Percentiles rank a stretch among this genome's conserved stretches.
Evolutionary conservation across 139 green algal species (phyloP).

Genomic region (Haematococcus sp.): DNA sequence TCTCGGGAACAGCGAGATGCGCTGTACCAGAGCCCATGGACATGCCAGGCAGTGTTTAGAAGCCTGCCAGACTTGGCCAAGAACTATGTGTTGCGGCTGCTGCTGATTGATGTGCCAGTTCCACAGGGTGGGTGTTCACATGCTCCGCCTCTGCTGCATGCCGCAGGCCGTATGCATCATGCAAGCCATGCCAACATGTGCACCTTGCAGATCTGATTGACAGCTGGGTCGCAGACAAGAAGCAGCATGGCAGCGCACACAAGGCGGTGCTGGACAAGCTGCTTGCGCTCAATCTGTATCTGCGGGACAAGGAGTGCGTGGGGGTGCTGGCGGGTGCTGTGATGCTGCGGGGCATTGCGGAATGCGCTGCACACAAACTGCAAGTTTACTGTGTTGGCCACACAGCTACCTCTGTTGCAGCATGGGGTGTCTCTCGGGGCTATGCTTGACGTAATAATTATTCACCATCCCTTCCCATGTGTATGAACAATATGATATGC

Average conservation of each 20-base stretch:
- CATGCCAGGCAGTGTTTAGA: conserved; percentile 71
- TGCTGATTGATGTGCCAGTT: conserved; percentile 51
- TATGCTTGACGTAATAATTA: too few species aligned
- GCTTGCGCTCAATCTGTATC: conserved; percentile 12
- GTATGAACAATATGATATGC: too few species aligned
- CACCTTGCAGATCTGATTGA: conserved; percentile 29
- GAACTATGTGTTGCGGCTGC: conserved; percentile 65
- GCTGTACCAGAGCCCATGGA: conserved; percentile 65
- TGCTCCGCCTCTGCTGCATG: too few species aligned
- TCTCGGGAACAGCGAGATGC: conserved; percentile 29
- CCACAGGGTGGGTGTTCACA: conserved; percentile 34
- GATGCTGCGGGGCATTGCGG: too few species aligned
- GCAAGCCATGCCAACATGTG: too few species aligned
- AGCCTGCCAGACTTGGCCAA: conserved; percentile 63
- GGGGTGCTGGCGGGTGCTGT: not conserved
- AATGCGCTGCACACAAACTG: too few species aligned
- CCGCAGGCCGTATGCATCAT: too few species aligned
- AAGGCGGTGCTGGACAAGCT: conserved; percentile 1
- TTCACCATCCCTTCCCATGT: too few species aligned
- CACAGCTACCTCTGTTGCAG: too few species aligned
- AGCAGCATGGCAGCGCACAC: not conserved
- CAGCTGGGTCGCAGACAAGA: conserved; percentile 8
- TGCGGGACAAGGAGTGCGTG: not conserved
- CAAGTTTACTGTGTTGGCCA: too few species aligned
- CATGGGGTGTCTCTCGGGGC: too few species aligned